phyloP scores from a whole-genome alignment of 768 basidiomycete genomes.

The Russula sp. region DNA sequence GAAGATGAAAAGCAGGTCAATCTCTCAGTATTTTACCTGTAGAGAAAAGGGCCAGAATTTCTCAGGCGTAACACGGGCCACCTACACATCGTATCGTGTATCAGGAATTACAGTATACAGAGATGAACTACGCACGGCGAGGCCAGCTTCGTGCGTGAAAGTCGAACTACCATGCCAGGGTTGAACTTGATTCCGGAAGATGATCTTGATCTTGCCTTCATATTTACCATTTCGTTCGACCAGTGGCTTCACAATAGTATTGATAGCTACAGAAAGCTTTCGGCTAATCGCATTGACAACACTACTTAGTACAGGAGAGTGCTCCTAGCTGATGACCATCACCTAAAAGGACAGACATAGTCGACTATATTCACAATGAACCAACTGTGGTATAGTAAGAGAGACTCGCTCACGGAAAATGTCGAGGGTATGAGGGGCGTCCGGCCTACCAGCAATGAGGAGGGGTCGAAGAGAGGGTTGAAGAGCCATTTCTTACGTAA shows the following conservation, averaged over 20 bases:
- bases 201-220: conserved; percentile 64
- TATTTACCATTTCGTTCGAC: conserved; percentile 56
- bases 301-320: neutral
- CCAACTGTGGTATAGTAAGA: neutral
- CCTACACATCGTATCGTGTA: conserved; percentile 35
- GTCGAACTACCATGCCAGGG: conserved; percentile 79
- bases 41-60: conserved; percentile 76
- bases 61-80: conserved; percentile 63
- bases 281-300: conserved; percentile 36
- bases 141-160: conserved; percentile 71
- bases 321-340: neutral
- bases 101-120: neutral
- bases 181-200: conserved; percentile 67
- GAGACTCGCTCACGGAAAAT: conserved; percentile 52
- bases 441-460: conserved; percentile 50
- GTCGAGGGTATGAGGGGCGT: conserved; percentile 74
- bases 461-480: conserved; percentile 67
- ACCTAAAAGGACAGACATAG: conserved; percentile 85
- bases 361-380: conserved; percentile 47
- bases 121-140: conserved; percentile 50
- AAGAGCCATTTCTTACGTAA: conserved; percentile 53
- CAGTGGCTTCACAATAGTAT: conserved; percentile 54
- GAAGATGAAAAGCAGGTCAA: neutral
- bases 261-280: conserved; percentile 55
- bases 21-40: conserved; percentile 36